These are phyloP conservation scores for Aegle marmelos DNA, from an alignment of 345 rosid genomes.

Conservation along the genomic window DNA sequence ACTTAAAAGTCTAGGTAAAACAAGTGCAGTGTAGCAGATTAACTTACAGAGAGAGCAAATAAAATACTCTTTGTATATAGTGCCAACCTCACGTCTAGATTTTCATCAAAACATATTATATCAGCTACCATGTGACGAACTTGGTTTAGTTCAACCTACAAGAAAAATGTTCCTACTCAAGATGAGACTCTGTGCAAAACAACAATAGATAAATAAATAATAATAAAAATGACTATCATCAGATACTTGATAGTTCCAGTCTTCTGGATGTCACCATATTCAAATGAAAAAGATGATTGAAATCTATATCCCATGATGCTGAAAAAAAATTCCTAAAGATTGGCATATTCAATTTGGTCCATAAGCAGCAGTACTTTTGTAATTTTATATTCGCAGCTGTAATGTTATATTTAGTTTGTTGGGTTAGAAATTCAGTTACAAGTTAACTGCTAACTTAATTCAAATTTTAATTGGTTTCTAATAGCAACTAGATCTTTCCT, in stretches of 20 bases:
- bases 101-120: slow-evolving; percentile 35
- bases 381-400: too few relatives aligned
- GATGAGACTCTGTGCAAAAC: not conserved
- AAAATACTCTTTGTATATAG: slow-evolving; percentile 32
- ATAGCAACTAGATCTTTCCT: too few relatives aligned
- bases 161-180: not conserved
- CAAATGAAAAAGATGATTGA: not conserved
- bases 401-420: too few relatives aligned
- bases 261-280: too few relatives aligned
- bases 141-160: slow-evolving; percentile 34
- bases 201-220: not conserved
- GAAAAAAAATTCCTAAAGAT: too few relatives aligned
- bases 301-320: not conserved
- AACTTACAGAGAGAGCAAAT: slow-evolving; percentile 24
- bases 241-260: too few relatives aligned
- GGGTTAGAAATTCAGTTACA: too few relatives aligned
- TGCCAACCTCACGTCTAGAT: slow-evolving; percentile 44
- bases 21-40: not conserved
- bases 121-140: slow-evolving; percentile 37
- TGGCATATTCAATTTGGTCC: not conserved
- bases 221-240: too few relatives aligned
- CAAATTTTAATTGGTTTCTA: too few relatives aligned
- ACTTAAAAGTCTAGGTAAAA: not conserved
- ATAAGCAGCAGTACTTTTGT: not conserved
- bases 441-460: too few relatives aligned